phyloP scores from a whole-genome alignment of 2,329 filamentous ascomycete genomes.

The Paraconiothyrium brasiliense region DNA sequence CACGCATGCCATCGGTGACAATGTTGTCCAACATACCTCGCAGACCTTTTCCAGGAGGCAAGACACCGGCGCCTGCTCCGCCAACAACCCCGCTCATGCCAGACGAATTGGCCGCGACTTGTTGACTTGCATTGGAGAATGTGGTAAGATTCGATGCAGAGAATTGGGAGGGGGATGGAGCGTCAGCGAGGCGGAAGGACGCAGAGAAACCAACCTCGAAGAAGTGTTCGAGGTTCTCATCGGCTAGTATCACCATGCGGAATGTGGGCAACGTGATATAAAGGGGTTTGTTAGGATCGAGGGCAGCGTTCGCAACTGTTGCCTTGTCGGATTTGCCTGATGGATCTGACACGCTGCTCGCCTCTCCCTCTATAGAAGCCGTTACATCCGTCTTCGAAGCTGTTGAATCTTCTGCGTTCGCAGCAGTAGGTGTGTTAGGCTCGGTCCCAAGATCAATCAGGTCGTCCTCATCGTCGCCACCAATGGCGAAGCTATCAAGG shows the following conservation, averaged over 20 bases:
- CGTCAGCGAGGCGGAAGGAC: conserved; percentile 87
- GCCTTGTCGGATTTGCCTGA: conserved; percentile 61
- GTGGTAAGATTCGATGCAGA: conserved; percentile 79
- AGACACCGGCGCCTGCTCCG: conserved; percentile 60
- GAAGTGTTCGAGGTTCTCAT: conserved; percentile 94
- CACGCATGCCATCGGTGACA: conserved; percentile 95
- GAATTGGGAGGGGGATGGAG: conserved; percentile 58
- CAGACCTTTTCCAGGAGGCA: conserved; percentile 75
- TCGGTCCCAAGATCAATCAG: conserved; percentile 67
- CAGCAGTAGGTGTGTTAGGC: conserved; percentile 39
- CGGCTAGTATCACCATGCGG: conserved; percentile 96
- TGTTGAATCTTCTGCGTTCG: conserved; percentile 34
- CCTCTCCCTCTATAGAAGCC: conserved; percentile 29
- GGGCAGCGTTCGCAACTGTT: conserved; percentile 83
- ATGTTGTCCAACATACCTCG: conserved; percentile 96
- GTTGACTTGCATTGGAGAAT: conserved; percentile 73
- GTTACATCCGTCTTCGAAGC: conserved; percentile 29
- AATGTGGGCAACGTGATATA: conserved; percentile 98
- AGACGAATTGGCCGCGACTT: conserved; percentile 53
- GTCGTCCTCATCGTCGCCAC: conserved; percentile 72
- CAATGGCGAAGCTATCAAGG: conserved; percentile 75
- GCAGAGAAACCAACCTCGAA: conserved; percentile 96
- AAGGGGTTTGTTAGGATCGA: conserved; percentile 91
- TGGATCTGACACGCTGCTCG: conserved; percentile 34
- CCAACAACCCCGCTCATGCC: conserved; percentile 56